These are phyloP conservation scores for Metschnikowia picachoensis DNA, from an alignment of 805 yeast genomes.

Conservation along the genomic window DNA sequence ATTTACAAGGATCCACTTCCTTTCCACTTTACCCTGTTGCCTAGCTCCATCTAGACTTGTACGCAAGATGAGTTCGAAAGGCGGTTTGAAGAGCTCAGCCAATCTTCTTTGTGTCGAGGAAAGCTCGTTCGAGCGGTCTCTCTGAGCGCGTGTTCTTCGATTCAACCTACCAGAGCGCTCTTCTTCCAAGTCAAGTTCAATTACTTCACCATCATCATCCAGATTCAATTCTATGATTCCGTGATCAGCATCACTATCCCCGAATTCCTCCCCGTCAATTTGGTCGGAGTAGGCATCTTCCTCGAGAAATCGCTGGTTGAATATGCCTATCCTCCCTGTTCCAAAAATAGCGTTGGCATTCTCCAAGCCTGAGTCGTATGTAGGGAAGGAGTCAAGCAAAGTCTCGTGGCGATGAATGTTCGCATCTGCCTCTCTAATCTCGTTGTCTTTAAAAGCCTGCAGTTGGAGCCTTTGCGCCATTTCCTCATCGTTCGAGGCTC, in stretches of 20 bases:
- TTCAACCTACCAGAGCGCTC: slow-evolving; percentile 18
- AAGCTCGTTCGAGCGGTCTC: slow-evolving; percentile 30
- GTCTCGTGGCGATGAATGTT: slow-evolving; percentile 79
- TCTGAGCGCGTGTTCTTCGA: slow-evolving; percentile 10
- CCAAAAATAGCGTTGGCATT: slow-evolving; percentile 47
- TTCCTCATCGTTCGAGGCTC: slow-evolving; percentile 43
- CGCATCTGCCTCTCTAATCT: slow-evolving; percentile 57
- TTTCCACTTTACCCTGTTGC: slow-evolving; percentile 52
- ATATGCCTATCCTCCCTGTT: slow-evolving; percentile 46
- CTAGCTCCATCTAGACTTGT: slow-evolving; percentile 73
- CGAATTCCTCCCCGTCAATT: slow-evolving; percentile 23
- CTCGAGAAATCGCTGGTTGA: slow-evolving; percentile 52
- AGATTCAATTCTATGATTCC: slow-evolving; percentile 25
- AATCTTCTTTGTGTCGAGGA: slow-evolving; percentile 59
- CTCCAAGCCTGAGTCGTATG: slow-evolving; percentile 10
- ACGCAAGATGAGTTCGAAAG: slow-evolving; percentile 80
- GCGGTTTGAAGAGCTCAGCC: slow-evolving; percentile 86
- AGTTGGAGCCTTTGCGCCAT: slow-evolving; percentile 60
- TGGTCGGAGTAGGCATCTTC: slow-evolving; percentile 29
- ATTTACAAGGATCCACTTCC: slow-evolving; percentile 83
- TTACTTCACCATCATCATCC: slow-evolving; percentile 31
- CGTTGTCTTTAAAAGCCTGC: slow-evolving; percentile 48
- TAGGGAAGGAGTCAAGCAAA: slow-evolving; percentile 46
- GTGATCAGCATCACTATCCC: slow-evolving; percentile 10
- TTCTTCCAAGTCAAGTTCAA: slow-evolving; percentile 29